These are phyloP conservation scores for Penicillium subrubescens DNA, from an alignment of 495 filamentous ascomycete genomes.

Conservation along the genomic window DNA sequence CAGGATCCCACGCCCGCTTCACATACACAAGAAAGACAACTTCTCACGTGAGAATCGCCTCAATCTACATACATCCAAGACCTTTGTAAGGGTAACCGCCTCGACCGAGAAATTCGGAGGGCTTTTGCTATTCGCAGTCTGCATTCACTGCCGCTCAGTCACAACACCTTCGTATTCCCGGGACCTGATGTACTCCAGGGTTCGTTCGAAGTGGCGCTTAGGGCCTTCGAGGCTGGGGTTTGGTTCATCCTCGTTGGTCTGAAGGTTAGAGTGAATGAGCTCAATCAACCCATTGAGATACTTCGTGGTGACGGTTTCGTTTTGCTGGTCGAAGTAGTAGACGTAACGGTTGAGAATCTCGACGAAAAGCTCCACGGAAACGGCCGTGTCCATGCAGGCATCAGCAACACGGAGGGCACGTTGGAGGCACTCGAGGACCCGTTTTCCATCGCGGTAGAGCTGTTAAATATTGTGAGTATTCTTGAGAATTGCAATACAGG, in stretches of 20 bases:
- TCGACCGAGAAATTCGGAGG: too few species aligned
- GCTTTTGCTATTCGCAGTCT: not conserved
- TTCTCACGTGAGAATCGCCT: not conserved
- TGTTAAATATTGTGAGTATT: conserved; percentile 35
- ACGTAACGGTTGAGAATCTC: conserved; percentile 98
- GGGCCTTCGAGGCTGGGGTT: conserved; percentile 84
- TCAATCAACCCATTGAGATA: conserved; percentile 98
- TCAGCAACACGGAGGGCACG: conserved; percentile 94
- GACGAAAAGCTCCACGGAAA: conserved; percentile 95
- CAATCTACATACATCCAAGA: not conserved
- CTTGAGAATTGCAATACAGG: not conserved
- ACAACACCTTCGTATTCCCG: conserved; percentile 93
- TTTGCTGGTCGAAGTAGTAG: conserved; percentile 99
- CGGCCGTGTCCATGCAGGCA: conserved; percentile 99
- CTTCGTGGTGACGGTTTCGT: conserved; percentile 96
- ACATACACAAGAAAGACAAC: not conserved
- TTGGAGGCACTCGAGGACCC: conserved; percentile 94
- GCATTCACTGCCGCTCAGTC: conserved; percentile 61
- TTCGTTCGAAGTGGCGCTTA: conserved; percentile 88
- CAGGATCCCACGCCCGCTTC: not conserved
- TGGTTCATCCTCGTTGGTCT: conserved; percentile 66
- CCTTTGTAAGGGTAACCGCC: too few species aligned
- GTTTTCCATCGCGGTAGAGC: conserved; percentile 96
- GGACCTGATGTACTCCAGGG: conserved; percentile 86
- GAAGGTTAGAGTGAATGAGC: conserved; percentile 93